These are phyloP conservation scores for Galerina marginata DNA, from an alignment of 768 basidiomycete species.

Conservation along the genomic window DNA sequence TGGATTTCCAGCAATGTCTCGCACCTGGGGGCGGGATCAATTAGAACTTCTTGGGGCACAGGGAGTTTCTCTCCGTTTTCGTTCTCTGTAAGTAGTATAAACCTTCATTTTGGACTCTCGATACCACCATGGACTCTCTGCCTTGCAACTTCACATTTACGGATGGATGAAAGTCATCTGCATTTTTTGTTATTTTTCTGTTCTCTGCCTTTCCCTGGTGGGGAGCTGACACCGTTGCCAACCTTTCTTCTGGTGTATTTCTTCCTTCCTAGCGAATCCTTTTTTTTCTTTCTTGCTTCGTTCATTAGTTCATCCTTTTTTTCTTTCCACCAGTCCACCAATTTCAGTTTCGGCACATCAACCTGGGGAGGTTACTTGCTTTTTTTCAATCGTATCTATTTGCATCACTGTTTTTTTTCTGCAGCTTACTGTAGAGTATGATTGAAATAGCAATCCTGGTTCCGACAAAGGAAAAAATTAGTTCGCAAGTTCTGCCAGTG, in stretches of 20 bases:
- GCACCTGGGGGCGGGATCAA: background rate
- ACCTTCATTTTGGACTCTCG: conserved; percentile 3
- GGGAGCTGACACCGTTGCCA: background rate
- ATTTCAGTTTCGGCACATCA: conserved; percentile 27
- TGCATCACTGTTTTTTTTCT: conserved; percentile 4
- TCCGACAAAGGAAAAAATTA: conserved; percentile 10
- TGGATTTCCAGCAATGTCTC: conserved; percentile 7
- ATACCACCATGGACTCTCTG: conserved; percentile 4
- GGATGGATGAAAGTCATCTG: background rate
- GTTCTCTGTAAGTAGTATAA: background rate
- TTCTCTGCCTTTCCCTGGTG: conserved; percentile 8
- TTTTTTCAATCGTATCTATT: conserved; percentile 9
- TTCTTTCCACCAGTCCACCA: conserved; percentile 14
- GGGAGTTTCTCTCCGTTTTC: background rate
- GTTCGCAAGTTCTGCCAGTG: background rate
- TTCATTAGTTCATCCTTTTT: conserved; percentile 9
- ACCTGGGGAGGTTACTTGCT: conserved; percentile 26
- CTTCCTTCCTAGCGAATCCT: conserved; percentile 2
- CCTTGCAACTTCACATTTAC: too few relatives aligned
- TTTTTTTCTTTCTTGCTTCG: background rate
- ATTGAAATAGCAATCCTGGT: conserved; percentile 13
- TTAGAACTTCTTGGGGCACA: background rate
- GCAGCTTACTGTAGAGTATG: conserved; percentile 2
- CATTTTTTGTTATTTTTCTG: conserved; percentile 3
- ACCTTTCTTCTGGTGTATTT: conserved; percentile 3